Evolutionary conservation across 1,284 basidiomycete genomes (phyloP).

Genomic region (Inonotus hispidus): DNA sequence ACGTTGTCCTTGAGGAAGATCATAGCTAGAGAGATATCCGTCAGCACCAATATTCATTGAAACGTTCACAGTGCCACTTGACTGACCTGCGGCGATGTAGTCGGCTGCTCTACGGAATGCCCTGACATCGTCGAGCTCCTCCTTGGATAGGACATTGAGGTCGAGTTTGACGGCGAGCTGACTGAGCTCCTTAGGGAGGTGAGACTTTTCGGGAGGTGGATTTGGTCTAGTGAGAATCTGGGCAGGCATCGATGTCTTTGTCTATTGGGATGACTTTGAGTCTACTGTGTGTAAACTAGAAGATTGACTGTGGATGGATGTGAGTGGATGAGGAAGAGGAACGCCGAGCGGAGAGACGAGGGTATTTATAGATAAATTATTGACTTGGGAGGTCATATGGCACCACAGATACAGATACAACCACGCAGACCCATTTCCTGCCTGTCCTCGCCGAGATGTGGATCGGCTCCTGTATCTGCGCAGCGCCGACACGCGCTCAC

Average conservation of each 20-base stretch:
- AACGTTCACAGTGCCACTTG: neutral
- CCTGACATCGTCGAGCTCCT: conserved; percentile 47
- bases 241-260: conserved; percentile 43
- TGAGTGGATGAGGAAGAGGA: neutral
- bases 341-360: neutral
- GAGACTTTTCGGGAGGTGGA: conserved; percentile 57
- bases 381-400: neutral
- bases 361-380: conserved; percentile 1
- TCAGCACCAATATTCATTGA: neutral
- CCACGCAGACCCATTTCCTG: neutral
- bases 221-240: conserved; percentile 52
- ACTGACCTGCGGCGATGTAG: conserved; percentile 59
- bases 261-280: neutral
- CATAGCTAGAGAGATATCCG: conserved; percentile 46
- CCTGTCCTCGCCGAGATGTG: conserved; percentile 10
- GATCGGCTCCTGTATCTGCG: neutral
- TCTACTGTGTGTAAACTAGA: neutral
- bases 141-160: conserved; percentile 37
- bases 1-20: conserved; percentile 77
- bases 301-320: neutral
- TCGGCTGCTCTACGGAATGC: conserved; percentile 55
- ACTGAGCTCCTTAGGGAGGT: conserved; percentile 47
- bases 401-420: neutral
- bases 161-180: conserved; percentile 40
- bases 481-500: neutral